Evolutionary conservation across 169 alveolate genomes (phyloP), one percentile per base, ranked within the genome.

Genomic region (Eimeria sp.): DNA sequence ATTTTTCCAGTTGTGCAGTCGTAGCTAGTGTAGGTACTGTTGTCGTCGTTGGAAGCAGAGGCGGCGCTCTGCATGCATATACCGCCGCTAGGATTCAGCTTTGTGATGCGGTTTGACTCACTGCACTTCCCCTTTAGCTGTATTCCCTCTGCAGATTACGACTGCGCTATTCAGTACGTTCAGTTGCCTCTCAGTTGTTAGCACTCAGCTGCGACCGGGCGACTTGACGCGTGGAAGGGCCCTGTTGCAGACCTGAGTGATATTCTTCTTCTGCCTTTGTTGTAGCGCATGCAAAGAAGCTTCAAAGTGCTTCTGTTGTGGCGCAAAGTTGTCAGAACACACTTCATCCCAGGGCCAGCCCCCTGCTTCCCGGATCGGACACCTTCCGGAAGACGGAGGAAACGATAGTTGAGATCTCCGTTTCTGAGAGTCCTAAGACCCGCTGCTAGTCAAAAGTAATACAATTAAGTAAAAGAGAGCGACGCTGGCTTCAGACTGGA

Each of bases 301-400:
- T 16, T 20, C 83, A 74, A 74, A 74, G 20, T 74, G 83, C 33
- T n/a, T 40, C 56, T 74, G 56, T 40, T 74, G 16, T 4, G 16
- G 58, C 20, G 33, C 83, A 74, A 74, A 74, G 83, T 56, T 56
- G 83, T 43, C 83, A 74, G 56, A 74, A 74, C 56, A 74, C 83
- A 37, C 58, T 40, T 40, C 58, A 27, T 58, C 83, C 43, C 83
- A 18, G 52, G 58, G n/a, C 83, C 83, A 74, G 83, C 83, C 83
- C 83, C 83, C 33, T 74, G 83, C 83, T 74, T 74, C 83, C 56
- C 33, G 83, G 83, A 74, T 74, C 83, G 83, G 83, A 74, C 40
- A 40, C 56, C 23, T 54, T 18, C 33, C 83, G 18, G 56, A 74
- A 40, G 56, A n/a, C 27, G 58, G 83, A 58, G 83, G 58, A 74